Base-by-base conservation (phyloP, 2,329 filamentous ascomycete genomes). In the Alternaria longipes region DNA sequence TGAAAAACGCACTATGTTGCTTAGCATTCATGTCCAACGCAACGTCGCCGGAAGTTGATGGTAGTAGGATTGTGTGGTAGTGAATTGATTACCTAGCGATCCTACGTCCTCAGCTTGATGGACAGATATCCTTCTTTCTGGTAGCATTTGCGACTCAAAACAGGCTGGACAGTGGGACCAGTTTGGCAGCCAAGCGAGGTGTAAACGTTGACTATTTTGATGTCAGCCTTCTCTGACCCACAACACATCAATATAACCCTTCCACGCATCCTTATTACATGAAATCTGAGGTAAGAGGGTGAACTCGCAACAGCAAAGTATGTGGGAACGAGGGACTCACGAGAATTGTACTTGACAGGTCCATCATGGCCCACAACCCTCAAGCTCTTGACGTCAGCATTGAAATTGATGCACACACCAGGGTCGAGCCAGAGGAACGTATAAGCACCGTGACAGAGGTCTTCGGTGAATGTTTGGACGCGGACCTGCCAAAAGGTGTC, bases 191-290 rank as follows among this genome's bases (percentile, higher is more conserved):
- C 18, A 11, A 41, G 8, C 11, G 40, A 11, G n/a, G 36, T 18
- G 36, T 40, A 40, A 3, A 20, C n/a, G n/a, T 40, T 40, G 36
- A 40, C 36, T 40, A 40, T 40, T 4, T 0, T 0, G 1, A 9
- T 20, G n/a, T 40, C 9, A 40, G 36, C 36, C 4, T 8, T 38
- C 14, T 18, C 14, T 38, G 5, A 14, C n/a, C 3, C 34, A 8
- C 11, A 14, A 36, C 14, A 36, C 32, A 4, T n/a, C n/a, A 26
- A 26, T 18, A 0, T 16, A n/a, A n/a, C 16, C 34, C 1, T 11
- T 0, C 3, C 0, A 4, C 16, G 0, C 34, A 38, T 38, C 16
- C 16, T 16, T 0, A n/a, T n/a, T 0, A 38, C 6, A 6, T 3
- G 14, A 0, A 0, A 6, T 6, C 14, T 14, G 11, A 36, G 32